Conservation (phyloP, 2,329 filamentous ascomycete genomes). For the Botrytis pseudocinerea region DNA sequence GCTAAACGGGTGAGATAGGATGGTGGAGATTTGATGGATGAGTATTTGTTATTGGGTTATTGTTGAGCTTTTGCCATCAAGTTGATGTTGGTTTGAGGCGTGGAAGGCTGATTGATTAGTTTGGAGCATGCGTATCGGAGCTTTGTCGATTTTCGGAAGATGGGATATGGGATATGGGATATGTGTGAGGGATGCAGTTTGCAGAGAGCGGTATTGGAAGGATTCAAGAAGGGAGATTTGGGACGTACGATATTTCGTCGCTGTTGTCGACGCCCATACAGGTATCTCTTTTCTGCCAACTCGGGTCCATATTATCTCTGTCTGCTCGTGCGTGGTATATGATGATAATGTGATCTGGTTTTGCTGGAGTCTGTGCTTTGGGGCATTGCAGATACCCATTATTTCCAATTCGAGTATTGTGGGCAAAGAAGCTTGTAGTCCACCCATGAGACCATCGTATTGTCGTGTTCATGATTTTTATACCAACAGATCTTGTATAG, state of each 20-base stretch:
- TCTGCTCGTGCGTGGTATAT: background rate
- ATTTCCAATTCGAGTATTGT: background rate
- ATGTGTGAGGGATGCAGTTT: background rate
- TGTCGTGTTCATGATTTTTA: background rate
- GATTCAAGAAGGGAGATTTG: background rate
- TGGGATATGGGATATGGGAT: background rate
- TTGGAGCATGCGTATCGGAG: background rate
- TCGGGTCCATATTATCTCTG: background rate
- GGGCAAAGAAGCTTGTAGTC: background rate
- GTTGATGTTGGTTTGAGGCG: background rate
- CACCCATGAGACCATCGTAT: background rate
- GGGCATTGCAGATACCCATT: slow-evolving; percentile 6
- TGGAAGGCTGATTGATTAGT: background rate
- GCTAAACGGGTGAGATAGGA: background rate
- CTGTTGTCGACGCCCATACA: background rate
- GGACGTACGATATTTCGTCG: background rate
- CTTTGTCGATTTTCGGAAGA: slow-evolving; percentile 6
- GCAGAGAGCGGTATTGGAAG: background rate
- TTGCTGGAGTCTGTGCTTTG: background rate
- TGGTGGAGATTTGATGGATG: background rate
- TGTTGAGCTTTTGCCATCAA: background rate
- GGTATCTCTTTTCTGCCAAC: background rate
- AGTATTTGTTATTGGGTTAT: background rate
- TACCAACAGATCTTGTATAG: background rate
- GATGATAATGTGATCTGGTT: background rate